Evolutionary conservation across 257 asterid species (phyloP).

Genomic region (Eustoma russellianum): DNA sequence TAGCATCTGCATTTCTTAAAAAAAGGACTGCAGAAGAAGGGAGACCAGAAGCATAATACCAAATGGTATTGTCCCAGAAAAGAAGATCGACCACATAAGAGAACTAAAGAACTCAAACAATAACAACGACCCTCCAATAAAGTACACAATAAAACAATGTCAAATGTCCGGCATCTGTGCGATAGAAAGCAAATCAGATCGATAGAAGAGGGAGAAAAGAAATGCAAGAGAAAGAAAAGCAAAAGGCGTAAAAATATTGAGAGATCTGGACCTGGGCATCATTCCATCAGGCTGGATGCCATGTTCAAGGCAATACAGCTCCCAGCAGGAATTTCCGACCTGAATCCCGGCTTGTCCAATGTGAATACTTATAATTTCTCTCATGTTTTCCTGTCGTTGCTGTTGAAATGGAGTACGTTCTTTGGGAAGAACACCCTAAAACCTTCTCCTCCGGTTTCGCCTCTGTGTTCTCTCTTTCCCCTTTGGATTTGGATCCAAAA

Average conservation of each 20-base stretch:
- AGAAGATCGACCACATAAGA: too few species aligned
- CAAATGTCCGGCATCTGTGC: background rate
- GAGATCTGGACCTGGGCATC: constrained; percentile 64
- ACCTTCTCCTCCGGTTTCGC: background rate
- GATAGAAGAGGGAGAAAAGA: background rate
- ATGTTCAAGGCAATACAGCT: constrained; percentile 77
- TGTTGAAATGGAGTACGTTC: background rate
- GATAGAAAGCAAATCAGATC: background rate
- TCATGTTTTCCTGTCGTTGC: constrained; percentile 26
- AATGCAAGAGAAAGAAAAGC: background rate
- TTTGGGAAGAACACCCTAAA: constrained; percentile 2
- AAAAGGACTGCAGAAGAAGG: too few species aligned
- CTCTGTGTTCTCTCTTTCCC: background rate
- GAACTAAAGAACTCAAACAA: background rate
- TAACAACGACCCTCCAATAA: background rate
- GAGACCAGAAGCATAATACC: too few species aligned
- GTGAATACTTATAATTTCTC: constrained; percentile 81
- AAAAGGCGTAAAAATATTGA: background rate
- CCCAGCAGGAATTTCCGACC: constrained; percentile 90
- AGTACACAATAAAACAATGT: background rate
- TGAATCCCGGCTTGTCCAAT: constrained; percentile 95
- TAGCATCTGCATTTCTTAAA: too few species aligned
- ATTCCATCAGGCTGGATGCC: constrained; percentile 81
- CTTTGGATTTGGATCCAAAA: too few species aligned
- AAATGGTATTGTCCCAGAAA: too few species aligned